Evolutionary conservation across 148 eudicot species (phyloP), one percentile per base, ranked within the genome.

Genomic region (Chenopodium suecicum): DNA sequence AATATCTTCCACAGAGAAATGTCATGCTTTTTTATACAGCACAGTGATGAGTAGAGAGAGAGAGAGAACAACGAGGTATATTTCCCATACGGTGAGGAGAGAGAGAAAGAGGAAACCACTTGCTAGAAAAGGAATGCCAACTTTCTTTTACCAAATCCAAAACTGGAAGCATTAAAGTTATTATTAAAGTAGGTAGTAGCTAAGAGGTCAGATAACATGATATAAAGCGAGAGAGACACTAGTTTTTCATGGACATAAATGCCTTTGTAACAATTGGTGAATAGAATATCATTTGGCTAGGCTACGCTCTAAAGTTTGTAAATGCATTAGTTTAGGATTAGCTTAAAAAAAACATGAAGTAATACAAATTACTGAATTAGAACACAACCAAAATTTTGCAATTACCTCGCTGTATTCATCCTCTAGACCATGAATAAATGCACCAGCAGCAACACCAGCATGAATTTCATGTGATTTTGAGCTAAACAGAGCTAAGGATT

Each of bases 381-480:
- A 76, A 19, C 22, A 22, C 65, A 73, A 75, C 19, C 74, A 80
- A 47, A 68, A 23, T 70, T 64, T 80, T 58, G 75, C 58, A 70
- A 47, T 64, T 88, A 91, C 99, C 98, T 91, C 90, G 76, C 83
- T 83, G 78, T 82, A 95, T 86, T 95, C 99, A 88, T 95, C 99
- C 90, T 95, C 99, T 37, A 95, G 86, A 79, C 98, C 99, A 81
- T 94, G 99, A 77, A 92, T 81, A 88, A 95, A 92, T 80, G 85
- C 91, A 84, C 95, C 94, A 78, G 97, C 95, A 87, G 90, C 89
- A 74, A 50, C 76, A 56, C 91, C 83, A 77, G 87, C 89, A 73
- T 83, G 91, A 64, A 88, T 56, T 81, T 88, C 69, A 75, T 86
- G 68, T 54, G 73, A 80, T 66, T 88, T 88, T 66, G 84, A 81